These are phyloP conservation scores for Dispira simplex DNA, from an alignment of 192 early-diverging fungal species.

Conservation along the genomic window DNA sequence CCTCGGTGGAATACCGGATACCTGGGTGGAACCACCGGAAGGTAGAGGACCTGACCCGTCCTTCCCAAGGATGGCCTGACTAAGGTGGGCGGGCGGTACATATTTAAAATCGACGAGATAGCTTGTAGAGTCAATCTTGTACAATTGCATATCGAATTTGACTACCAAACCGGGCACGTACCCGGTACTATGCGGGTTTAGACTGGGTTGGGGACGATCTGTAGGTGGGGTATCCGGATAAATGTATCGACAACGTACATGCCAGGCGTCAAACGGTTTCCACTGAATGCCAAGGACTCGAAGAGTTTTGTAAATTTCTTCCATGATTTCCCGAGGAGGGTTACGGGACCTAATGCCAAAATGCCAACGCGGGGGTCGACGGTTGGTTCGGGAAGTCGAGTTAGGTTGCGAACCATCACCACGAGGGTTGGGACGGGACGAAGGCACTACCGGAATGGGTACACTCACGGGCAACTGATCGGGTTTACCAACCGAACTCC, in stretches of 20 bases:
- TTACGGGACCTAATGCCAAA: conserved; percentile 94
- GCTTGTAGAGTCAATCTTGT: conserved; percentile 75
- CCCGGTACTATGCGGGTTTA: conserved; percentile 10
- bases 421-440: not conserved
- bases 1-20: conserved; percentile 15
- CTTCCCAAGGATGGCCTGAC: conserved; percentile 16
- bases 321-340: conserved; percentile 90
- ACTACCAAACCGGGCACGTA: conserved; percentile 30
- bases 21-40: not conserved
- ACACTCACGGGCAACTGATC: not conserved
- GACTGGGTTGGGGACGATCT: not conserved
- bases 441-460: not conserved
- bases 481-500: too few species aligned
- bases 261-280: conserved; percentile 82
- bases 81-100: conserved; percentile 26
- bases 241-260: conserved; percentile 58
- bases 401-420: not conserved
- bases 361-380: conserved; percentile 79
- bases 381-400: not conserved
- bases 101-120: conserved; percentile 97
- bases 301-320: conserved; percentile 88
- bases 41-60: not conserved
- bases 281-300: conserved; percentile 84
- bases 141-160: conserved; percentile 92
- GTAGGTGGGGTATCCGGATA: conserved; percentile 23